Evolutionary conservation across 2,329 filamentous ascomycete genomes (phyloP), one percentile per base, ranked within the genome.

Genomic region (Rosellinia necatrix): DNA sequence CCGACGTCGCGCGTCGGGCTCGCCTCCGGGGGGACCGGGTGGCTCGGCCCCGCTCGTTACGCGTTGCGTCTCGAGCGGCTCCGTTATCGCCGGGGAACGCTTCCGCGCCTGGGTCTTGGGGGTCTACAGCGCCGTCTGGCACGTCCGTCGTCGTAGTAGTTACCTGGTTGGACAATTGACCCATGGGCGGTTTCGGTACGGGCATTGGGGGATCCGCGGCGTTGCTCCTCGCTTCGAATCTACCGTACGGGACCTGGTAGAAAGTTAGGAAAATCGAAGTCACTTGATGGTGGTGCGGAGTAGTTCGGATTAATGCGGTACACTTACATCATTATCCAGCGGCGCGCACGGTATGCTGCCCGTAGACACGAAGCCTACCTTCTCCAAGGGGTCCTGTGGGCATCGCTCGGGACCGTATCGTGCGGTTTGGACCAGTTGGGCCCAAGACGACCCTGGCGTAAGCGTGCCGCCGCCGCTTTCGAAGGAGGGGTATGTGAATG

Each of bases 391-490:
- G 19, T 15, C 4, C 17, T 42, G 21, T 17, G 47, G 13, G 29
- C n/a, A 38, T 38, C 17, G 47, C 8, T 25, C 22, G 6, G 44
- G 49, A 10, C 32, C 19, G 10, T 53, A 53, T 12, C n/a, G 38
- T 30, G 22, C 12, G 12, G 46, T 35, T 27, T 34, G 27, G 6
- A 19, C 15, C 3, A 32, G 37, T 9, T 32, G 22, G 22, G 35
- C 13, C 57, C 57, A 59, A 10, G 43, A 15, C n/a, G 49, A 40
- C 3, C 49, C 57, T 25, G 56, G 15, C 35, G 41, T 13, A 6
- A 44, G 25, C 6, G 41, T 29, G n/a, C 15, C 35, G 21, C 43
- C 44, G 25, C 29, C 21, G 7, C n/a, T n/a, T n/a, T 53, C 44
- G 21, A 25, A 44, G 4, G 35, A 24, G 7, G 27, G 19, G 10